Evolutionary conservation across 306 rosid genomes (phyloP).

Genomic region (Oemleria cerasiformis): DNA sequence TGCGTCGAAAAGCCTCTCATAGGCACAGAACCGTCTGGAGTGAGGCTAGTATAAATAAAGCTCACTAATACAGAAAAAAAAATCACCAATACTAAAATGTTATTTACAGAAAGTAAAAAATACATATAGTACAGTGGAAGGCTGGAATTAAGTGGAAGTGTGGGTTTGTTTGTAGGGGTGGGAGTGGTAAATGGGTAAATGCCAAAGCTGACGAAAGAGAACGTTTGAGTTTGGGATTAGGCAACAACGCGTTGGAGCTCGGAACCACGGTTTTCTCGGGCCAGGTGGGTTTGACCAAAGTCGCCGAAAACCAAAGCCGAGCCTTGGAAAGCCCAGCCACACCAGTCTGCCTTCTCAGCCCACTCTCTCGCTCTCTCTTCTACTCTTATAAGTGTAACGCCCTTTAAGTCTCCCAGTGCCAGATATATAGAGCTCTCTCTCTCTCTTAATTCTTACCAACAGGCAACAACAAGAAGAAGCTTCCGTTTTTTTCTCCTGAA

Average conservation of each 20-base stretch:
- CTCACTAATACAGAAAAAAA: too few relatives aligned
- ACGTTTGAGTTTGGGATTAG: constrained; percentile 3
- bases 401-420: neutral
- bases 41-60: too few relatives aligned
- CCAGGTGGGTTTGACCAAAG: constrained; percentile 65
- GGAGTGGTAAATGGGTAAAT: too few relatives aligned
- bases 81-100: too few relatives aligned
- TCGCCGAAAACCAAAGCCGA: constrained; percentile 50
- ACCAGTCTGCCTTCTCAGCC: neutral
- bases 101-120: too few relatives aligned
- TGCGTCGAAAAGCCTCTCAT: too few relatives aligned
- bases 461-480: constrained; percentile 24
- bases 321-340: constrained; percentile 40
- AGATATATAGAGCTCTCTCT: neutral
- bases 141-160: too few relatives aligned
- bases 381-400: neutral
- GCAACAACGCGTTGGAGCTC: constrained; percentile 46
- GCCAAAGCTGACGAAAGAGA: neutral
- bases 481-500: constrained; percentile 34
- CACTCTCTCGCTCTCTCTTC: neutral
- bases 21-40: too few relatives aligned
- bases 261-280: constrained; percentile 93
- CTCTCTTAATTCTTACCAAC: constrained; percentile 31
- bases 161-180: too few relatives aligned
- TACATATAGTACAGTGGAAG: too few relatives aligned